These are phyloP conservation scores for Talaromyces marneffei DNA, from an alignment of 2,329 filamentous ascomycete genomes.

Conservation along the genomic window DNA sequence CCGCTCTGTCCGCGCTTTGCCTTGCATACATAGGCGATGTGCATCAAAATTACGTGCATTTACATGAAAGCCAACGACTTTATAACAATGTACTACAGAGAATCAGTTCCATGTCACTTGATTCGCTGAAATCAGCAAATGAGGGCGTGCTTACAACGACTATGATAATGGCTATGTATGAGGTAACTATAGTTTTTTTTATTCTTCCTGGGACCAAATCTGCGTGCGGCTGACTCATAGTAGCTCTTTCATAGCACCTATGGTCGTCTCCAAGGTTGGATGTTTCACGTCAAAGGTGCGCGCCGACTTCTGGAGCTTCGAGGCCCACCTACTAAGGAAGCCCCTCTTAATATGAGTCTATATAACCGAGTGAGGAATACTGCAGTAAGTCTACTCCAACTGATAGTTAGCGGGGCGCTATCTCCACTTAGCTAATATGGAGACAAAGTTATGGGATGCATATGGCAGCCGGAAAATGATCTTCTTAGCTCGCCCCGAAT, in stretches of 20 bases:
- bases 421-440: not conserved
- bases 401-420: not conserved
- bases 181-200: conserved; percentile 1
- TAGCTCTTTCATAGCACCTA: conserved; percentile 14
- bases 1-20: conserved; percentile 9
- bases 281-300: conserved; percentile 13
- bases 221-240: not conserved
- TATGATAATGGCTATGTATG: conserved; percentile 15
- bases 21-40: conserved; percentile 13
- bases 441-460: conserved; percentile 11
- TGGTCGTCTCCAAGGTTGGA: conserved; percentile 10
- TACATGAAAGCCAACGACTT: conserved; percentile 11
- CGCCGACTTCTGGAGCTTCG: conserved; percentile 11
- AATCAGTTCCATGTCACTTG: conserved; percentile 8
- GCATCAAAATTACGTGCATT: not conserved
- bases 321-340: conserved; percentile 5
- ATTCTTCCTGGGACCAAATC: not conserved
- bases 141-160: conserved; percentile 12
- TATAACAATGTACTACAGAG: conserved; percentile 7
- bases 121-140: conserved; percentile 11
- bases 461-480: conserved; percentile 8
- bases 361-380: conserved; percentile 12
- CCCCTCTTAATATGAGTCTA: conserved; percentile 10
- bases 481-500: conserved; percentile 10
- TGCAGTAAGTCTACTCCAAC: conserved; percentile 2